Percentiles rank a stretch among this genome's conserved stretches.
Conservation (phyloP, 164 flowering plant genomes). For the Buxus sempervirens region DNA sequence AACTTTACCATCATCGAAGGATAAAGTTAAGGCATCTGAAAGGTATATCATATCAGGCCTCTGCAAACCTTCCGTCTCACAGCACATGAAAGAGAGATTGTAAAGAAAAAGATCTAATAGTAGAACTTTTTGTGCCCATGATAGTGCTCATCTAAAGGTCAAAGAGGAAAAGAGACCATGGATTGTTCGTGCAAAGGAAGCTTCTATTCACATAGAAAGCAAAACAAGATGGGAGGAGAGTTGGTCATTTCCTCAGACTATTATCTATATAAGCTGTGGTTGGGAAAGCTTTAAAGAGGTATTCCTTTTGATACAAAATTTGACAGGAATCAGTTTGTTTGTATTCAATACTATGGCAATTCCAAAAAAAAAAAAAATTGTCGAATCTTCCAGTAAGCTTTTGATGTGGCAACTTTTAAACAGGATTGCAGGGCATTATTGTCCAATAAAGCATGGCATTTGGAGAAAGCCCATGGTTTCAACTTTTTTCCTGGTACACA, state of each 20-base stretch:
- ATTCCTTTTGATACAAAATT: slow-evolving; percentile 9
- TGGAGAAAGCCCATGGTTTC: slow-evolving; percentile 89
- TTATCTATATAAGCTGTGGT: slow-evolving; percentile 93
- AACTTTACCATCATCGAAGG: slow-evolving; percentile 34
- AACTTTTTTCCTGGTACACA: slow-evolving; percentile 94
- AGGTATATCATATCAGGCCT: slow-evolving; percentile 35
- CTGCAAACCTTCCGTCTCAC: neutral
- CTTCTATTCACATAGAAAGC: slow-evolving; percentile 50
- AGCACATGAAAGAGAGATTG: neutral
- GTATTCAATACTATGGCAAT: neutral
- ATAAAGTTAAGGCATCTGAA: slow-evolving; percentile 36
- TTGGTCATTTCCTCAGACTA: slow-evolving; percentile 61
- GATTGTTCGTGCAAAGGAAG: slow-evolving; percentile 80
- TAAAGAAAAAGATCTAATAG: too few relatives aligned
- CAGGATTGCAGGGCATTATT: slow-evolving; percentile 84
- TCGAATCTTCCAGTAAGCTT: neutral
- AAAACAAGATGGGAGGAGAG: slow-evolving; percentile 35
- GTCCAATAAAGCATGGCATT: slow-evolving; percentile 67
- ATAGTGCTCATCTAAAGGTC: slow-evolving; percentile 33
- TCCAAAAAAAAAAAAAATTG: too few relatives aligned
- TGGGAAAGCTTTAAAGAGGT: slow-evolving; percentile 99
- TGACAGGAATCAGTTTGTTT: neutral
- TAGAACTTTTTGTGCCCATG: slow-evolving; percentile 3
- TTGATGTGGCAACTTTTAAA: slow-evolving; percentile 13
- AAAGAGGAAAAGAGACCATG: slow-evolving; percentile 95